phyloP scores from a whole-genome alignment of 306 rosid genomes.

The Arachis hypogaea region DNA sequence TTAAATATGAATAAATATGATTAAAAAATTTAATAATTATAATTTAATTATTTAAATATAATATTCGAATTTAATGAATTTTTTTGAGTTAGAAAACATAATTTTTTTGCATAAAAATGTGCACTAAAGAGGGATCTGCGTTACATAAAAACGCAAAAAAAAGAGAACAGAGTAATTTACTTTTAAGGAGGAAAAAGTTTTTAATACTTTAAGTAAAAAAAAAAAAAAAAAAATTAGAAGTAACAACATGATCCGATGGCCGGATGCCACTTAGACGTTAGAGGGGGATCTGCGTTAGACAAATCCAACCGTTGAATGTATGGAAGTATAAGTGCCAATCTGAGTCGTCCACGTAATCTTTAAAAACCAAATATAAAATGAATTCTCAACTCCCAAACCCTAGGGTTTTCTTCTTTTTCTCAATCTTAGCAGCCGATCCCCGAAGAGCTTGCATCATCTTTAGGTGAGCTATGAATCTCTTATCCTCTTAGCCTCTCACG shows the following conservation, averaged over 20 bases:
- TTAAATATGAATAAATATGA: too few species aligned
- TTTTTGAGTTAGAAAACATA: too few species aligned
- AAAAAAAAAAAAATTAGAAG: too few species aligned
- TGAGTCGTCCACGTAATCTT: background rate
- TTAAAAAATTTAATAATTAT: too few species aligned
- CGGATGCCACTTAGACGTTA: background rate
- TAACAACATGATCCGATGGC: background rate
- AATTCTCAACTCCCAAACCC: background rate
- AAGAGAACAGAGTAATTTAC: too few species aligned
- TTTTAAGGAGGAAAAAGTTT: too few species aligned
- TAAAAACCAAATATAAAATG: background rate
- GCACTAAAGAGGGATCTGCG: too few species aligned
- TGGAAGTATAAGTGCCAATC: background rate
- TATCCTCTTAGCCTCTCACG: background rate
- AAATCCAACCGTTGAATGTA: background rate
- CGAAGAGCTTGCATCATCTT: background rate
- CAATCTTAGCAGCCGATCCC: background rate
- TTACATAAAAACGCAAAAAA: too few species aligned
- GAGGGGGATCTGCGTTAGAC: background rate
- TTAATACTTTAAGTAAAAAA: too few species aligned
- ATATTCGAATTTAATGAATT: too few species aligned
- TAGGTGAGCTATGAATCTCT: background rate
- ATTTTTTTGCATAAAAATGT: too few species aligned
- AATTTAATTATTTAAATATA: too few species aligned
- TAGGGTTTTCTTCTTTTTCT: background rate